Conservation (phyloP, 495 filamentous ascomycete genomes). For the Clavariopsis aquatica region DNA sequence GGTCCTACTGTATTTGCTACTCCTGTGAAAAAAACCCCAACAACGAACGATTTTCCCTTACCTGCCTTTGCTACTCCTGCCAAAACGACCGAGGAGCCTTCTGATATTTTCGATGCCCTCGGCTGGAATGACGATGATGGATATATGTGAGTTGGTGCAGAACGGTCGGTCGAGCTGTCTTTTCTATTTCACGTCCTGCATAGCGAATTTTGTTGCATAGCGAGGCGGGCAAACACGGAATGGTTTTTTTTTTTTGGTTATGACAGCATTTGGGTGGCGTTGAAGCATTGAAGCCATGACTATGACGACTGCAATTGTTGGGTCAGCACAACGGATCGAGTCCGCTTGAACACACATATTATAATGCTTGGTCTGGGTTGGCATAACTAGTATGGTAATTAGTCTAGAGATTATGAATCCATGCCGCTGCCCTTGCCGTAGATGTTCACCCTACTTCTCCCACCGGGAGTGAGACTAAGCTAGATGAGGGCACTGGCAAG, state of each 20-base stretch:
- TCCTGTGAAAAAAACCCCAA: slow-evolving; percentile 9
- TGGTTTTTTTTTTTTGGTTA: not conserved
- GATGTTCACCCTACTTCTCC: not conserved
- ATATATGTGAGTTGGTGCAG: slow-evolving; percentile 16
- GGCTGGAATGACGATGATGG: slow-evolving; percentile 78
- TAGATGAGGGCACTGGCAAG: not conserved
- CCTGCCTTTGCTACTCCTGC: slow-evolving; percentile 15
- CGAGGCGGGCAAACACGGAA: slow-evolving; percentile 12
- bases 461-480: not conserved
- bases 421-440: not conserved
- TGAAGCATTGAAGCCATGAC: slow-evolving; percentile 4
- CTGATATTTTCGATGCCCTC: slow-evolving; percentile 67
- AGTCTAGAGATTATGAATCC: too few species aligned
- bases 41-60: slow-evolving; percentile 3
- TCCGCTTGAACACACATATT: not conserved
- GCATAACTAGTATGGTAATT: not conserved
- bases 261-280: slow-evolving; percentile 18
- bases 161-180: slow-evolving; percentile 4
- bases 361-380: not conserved
- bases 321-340: too few species aligned
- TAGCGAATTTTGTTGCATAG: slow-evolving; percentile 26
- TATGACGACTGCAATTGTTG: not conserved
- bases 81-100: slow-evolving; percentile 43
- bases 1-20: slow-evolving; percentile 23
- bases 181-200: not conserved